These are phyloP conservation scores for Pistacia vera DNA, from an alignment of 345 rosid genomes.

Conservation along the genomic window DNA sequence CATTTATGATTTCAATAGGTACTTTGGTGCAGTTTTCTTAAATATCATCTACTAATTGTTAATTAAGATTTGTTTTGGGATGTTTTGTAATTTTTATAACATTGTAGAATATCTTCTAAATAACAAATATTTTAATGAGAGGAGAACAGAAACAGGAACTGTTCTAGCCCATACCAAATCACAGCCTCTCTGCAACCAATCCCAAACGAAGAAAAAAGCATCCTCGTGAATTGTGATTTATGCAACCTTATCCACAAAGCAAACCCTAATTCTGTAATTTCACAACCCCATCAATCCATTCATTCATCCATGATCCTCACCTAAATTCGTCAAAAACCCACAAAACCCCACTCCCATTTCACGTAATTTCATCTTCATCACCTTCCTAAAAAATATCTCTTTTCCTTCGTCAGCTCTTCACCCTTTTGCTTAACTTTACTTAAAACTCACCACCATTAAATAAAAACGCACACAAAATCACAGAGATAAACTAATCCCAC, in stretches of 20 bases:
- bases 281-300: too few species aligned
- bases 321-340: not conserved
- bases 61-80: too few species aligned
- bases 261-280: not conserved
- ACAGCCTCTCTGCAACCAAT: not conserved
- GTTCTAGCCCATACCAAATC: not conserved
- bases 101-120: too few species aligned
- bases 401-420: too few species aligned
- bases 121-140: too few species aligned
- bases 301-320: not conserved
- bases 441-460: not conserved
- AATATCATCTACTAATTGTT: too few species aligned
- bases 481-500: not conserved
- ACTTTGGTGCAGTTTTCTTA: too few species aligned
- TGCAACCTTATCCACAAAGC: conserved; percentile 9
- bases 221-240: conserved; percentile 15
- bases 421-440: not conserved
- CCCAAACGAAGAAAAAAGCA: not conserved
- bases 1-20: too few species aligned
- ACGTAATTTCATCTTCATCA: not conserved
- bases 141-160: too few species aligned
- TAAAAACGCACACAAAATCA: not conserved
- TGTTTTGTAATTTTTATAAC: too few species aligned
- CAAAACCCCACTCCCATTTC: not conserved
- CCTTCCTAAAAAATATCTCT: conserved; percentile 1